These are phyloP conservation scores for Solanum paucissectum DNA, from an alignment of 257 asterid species.

Conservation along the genomic window DNA sequence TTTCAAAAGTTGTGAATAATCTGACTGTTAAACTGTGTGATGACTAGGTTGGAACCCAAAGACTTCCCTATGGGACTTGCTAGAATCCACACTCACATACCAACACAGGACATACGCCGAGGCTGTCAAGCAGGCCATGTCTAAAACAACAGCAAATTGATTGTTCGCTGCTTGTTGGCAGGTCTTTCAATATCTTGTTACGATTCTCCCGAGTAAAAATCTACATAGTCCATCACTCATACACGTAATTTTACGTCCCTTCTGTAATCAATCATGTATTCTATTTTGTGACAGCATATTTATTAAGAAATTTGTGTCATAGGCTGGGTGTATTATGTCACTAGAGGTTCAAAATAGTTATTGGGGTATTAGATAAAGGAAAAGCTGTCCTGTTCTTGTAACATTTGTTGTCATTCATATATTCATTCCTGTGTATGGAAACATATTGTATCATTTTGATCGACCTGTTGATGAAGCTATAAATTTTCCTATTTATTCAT, in stretches of 20 bases:
- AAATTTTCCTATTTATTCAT: neutral
- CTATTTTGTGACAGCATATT: neutral
- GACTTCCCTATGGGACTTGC: constrained; percentile 63
- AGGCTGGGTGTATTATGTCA: constrained; percentile 5
- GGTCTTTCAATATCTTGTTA: constrained; percentile 5
- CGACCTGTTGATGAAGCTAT: neutral
- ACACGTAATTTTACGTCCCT: neutral
- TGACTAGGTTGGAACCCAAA: constrained; percentile 57
- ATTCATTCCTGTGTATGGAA: neutral
- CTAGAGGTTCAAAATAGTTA: neutral
- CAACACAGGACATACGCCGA: constrained; percentile 71
- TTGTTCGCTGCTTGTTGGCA: neutral
- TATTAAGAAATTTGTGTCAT: constrained; percentile 1
- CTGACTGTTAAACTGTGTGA: neutral
- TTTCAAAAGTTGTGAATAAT: neutral
- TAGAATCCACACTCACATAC: constrained; percentile 64
- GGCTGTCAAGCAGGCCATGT: constrained; percentile 60
- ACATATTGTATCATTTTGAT: neutral
- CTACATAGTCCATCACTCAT: neutral
- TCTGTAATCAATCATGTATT: constrained; percentile 5
- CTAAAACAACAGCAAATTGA: constrained; percentile 43
- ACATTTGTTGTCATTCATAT: neutral
- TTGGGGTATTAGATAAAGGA: constrained; percentile 4
- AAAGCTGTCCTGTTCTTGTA: neutral
- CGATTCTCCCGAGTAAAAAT: constrained; percentile 10